phyloP scores from a whole-genome alignment of 371 early-diverging fungal genomes.

The Zopfochytrium polystomum region DNA sequence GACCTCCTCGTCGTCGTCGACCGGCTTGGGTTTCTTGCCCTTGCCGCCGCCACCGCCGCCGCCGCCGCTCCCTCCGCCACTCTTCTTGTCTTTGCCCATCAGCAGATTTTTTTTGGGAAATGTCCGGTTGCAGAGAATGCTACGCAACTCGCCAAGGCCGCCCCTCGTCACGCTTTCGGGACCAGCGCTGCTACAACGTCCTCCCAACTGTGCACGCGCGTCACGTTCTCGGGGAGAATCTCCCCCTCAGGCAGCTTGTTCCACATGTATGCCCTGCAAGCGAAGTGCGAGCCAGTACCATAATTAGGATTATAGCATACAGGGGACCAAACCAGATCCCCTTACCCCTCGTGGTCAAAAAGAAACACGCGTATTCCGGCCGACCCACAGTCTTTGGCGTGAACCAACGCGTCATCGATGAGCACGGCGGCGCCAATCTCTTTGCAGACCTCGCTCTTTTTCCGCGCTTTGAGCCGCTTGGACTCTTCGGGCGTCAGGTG shows the following conservation, averaged over 20 bases:
- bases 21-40: too few species aligned
- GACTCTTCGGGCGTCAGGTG: conserved; percentile 17
- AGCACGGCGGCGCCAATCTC: conserved; percentile 21
- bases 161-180: too few species aligned
- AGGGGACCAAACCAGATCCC: neutral
- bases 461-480: conserved; percentile 11
- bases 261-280: conserved; percentile 9
- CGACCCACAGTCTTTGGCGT: conserved; percentile 17
- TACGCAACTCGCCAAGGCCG: too few species aligned
- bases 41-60: too few species aligned
- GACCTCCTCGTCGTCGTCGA: too few species aligned
- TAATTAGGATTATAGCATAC: neutral
- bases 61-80: too few species aligned
- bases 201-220: conserved; percentile 19
- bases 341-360: conserved; percentile 25
- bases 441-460: conserved; percentile 16
- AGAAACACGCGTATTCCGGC: conserved; percentile 19
- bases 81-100: too few species aligned
- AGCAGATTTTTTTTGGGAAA: too few species aligned
- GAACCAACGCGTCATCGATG: conserved; percentile 18
- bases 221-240: conserved; percentile 6
- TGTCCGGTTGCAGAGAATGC: too few species aligned
- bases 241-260: conserved; percentile 23
- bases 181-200: conserved; percentile 18
- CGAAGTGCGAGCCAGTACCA: neutral